Conservation (phyloP, 495 filamentous ascomycete species). For the Penicillium malachiteum region DNA sequence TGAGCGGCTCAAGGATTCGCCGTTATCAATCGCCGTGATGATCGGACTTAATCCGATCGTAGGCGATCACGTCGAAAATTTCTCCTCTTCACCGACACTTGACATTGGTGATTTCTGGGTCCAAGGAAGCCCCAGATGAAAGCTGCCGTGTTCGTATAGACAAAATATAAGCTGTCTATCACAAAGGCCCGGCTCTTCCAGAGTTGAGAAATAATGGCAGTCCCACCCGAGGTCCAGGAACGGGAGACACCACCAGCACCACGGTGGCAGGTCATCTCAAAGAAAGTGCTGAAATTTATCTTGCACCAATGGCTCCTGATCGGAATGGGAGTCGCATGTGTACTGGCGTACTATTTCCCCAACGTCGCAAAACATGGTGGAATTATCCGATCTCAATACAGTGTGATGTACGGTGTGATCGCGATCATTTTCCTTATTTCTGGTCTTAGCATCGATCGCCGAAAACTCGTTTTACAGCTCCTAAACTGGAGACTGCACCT, state of each 20-base stretch:
- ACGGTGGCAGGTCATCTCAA: slow-evolving; percentile 14
- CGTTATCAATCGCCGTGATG: slow-evolving; percentile 16
- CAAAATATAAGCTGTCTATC: neutral
- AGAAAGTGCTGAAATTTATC: slow-evolving; percentile 34
- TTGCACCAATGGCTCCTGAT: slow-evolving; percentile 57
- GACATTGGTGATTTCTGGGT: neutral
- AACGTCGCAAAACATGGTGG: slow-evolving; percentile 54
- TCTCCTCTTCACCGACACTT: neutral
- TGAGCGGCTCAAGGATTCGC: slow-evolving; percentile 13
- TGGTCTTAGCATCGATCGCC: slow-evolving; percentile 51
- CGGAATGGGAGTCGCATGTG: slow-evolving; percentile 51
- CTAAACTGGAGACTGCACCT: slow-evolving; percentile 54
- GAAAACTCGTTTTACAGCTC: slow-evolving; percentile 49
- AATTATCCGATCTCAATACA: slow-evolving; percentile 52
- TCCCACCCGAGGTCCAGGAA: neutral
- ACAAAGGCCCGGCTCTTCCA: neutral
- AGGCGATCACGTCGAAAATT: slow-evolving; percentile 9
- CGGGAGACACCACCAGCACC: neutral
- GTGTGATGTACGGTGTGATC: slow-evolving; percentile 53
- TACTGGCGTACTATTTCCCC: slow-evolving; percentile 53
- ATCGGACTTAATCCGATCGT: slow-evolving; percentile 25
- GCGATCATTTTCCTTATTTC: slow-evolving; percentile 55
- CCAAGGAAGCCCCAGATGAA: neutral
- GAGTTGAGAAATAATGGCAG: slow-evolving; percentile 13
- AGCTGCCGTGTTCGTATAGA: neutral